phyloP scores from a whole-genome alignment of 345 rosid species.

The Leavenworthia alabamica region DNA sequence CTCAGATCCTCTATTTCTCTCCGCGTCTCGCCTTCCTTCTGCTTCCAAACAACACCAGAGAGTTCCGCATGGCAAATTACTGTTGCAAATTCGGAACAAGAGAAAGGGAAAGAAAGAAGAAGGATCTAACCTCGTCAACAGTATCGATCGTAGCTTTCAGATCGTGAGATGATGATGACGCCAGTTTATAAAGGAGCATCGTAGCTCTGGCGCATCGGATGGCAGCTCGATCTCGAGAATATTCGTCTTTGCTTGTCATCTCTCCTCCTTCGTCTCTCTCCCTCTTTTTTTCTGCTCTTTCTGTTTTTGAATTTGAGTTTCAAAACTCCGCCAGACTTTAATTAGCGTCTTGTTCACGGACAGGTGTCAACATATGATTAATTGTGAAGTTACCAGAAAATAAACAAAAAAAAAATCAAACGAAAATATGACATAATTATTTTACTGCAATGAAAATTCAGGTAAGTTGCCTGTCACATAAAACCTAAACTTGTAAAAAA shows the following conservation, averaged over 20 bases:
- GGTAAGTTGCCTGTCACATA: too few relatives aligned
- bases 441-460: too few relatives aligned
- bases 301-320: constrained; percentile 6
- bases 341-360: background rate
- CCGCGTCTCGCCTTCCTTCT: constrained; percentile 8
- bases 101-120: background rate
- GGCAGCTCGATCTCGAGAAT: constrained; percentile 9
- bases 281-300: too few relatives aligned
- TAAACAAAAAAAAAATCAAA: too few relatives aligned
- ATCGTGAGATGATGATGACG: constrained; percentile 19
- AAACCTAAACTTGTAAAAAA: too few relatives aligned
- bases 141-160: background rate
- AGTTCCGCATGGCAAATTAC: too few relatives aligned
- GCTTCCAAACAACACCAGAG: background rate
- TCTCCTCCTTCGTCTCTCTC: constrained; percentile 7
- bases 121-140: constrained; percentile 25
- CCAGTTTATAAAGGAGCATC: constrained; percentile 24
- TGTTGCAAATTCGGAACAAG: too few relatives aligned
- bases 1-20: constrained; percentile 20
- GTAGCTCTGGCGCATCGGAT: constrained; percentile 28
- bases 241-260: constrained; percentile 17
- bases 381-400: background rate
- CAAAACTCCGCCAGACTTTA: background rate
- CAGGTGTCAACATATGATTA: constrained; percentile 13
- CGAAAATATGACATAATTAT: too few relatives aligned